These are phyloP conservation scores for Fusarium cyanostomum DNA, from an alignment of 2,329 filamentous ascomycete genomes.

Conservation along the genomic window DNA sequence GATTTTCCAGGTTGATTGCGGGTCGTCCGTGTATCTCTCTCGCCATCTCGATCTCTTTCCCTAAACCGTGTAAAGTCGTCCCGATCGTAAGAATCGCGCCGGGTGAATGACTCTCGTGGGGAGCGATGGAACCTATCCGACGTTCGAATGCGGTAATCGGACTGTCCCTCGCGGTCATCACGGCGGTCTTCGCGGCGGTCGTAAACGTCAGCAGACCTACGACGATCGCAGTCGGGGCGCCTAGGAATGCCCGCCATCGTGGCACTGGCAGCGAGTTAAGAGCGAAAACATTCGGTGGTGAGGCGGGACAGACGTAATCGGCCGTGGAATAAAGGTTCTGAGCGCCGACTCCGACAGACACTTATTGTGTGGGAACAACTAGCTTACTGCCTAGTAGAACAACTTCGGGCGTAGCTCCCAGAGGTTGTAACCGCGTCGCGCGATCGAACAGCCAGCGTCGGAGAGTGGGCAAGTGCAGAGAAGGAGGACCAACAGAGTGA, in stretches of 20 bases:
- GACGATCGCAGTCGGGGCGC: constrained; percentile 9
- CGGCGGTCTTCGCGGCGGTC: constrained; percentile 23
- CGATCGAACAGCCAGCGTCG: not conserved
- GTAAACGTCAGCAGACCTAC: not conserved
- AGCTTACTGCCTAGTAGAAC: too few species aligned
- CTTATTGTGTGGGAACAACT: not conserved
- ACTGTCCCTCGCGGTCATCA: constrained; percentile 13
- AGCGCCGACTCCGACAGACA: not conserved
- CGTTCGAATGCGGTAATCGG: constrained; percentile 21
- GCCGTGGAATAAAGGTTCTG: not conserved
- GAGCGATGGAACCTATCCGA: constrained; percentile 16
- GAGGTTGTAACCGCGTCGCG: not conserved
- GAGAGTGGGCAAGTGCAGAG: too few species aligned
- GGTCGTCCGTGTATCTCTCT: constrained; percentile 2
- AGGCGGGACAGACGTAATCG: constrained; percentile 1
- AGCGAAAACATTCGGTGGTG: constrained; percentile 28
- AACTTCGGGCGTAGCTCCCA: not conserved
- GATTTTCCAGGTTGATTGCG: not conserved
- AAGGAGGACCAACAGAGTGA: not conserved
- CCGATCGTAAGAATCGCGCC: constrained; percentile 15
- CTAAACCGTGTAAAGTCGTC: constrained; percentile 14
- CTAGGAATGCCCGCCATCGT: constrained; percentile 32
- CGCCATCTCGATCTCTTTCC: constrained; percentile 10
- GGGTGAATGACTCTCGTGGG: constrained; percentile 1
- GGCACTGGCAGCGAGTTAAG: constrained; percentile 21